Conservation (phyloP, 2,329 filamentous ascomycete species). For the Exserohilum rostratum region DNA sequence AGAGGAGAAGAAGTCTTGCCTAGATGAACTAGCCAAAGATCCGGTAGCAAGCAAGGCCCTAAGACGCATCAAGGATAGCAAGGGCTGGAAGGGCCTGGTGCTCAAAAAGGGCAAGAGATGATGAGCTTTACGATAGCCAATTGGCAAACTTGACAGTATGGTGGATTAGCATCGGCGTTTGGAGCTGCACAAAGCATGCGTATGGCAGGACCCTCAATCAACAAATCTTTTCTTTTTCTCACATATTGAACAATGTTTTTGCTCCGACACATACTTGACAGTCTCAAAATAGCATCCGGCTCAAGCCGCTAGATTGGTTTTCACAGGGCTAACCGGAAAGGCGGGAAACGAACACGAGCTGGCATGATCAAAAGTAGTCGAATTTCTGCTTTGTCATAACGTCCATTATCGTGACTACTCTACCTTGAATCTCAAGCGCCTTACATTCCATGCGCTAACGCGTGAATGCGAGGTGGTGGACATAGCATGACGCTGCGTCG, state of each 20-base stretch:
- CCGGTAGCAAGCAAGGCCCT: constrained; percentile 38
- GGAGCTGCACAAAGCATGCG: background rate
- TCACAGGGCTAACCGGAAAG: background rate
- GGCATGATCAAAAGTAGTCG: background rate
- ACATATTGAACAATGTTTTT: background rate
- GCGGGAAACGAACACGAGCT: constrained; percentile 12
- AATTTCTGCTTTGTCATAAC: background rate
- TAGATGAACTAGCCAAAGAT: constrained; percentile 41
- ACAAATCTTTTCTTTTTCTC: background rate
- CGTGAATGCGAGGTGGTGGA: too few species aligned
- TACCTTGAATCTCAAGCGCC: too few species aligned
- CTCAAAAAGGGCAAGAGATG: constrained; percentile 46
- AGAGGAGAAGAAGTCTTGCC: constrained; percentile 40
- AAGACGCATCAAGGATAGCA: constrained; percentile 42
- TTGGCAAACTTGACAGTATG: background rate
- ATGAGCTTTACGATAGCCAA: background rate
- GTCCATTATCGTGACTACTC: too few species aligned
- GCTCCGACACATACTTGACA: too few species aligned
- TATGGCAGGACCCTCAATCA: background rate
- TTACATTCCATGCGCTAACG: too few species aligned
- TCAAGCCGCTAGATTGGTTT: background rate
- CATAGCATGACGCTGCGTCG: too few species aligned
- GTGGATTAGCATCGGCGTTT: background rate
- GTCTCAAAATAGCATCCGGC: background rate
- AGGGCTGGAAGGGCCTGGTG: constrained; percentile 46